Conservation (phyloP, 106 monocot species). For the Allium sativum region DNA sequence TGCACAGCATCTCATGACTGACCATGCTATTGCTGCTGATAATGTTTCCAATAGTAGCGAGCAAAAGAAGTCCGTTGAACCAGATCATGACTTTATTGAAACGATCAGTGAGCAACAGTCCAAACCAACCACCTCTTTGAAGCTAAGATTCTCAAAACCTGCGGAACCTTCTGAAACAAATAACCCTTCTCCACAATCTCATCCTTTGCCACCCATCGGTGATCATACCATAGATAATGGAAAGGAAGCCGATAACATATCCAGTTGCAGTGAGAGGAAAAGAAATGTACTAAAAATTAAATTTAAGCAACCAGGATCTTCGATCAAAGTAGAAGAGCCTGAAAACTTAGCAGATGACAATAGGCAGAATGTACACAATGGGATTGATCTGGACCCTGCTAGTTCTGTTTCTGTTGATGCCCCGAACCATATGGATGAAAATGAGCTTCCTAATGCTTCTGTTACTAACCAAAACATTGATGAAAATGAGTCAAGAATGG, state of each 20-base stretch:
- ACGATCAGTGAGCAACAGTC: conserved; percentile 21
- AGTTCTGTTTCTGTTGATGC: conserved; percentile 97
- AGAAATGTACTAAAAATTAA: conserved; percentile 59
- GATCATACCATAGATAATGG: conserved; percentile 19
- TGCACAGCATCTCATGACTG: too few species aligned
- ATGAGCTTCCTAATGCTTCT: conserved; percentile 21
- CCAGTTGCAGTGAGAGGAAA: conserved; percentile 66
- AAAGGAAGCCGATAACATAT: conserved; percentile 57
- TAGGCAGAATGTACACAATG: conserved; percentile 36
- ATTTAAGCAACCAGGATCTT: conserved; percentile 56
- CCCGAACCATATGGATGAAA: conserved; percentile 24
- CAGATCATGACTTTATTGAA: too few species aligned
- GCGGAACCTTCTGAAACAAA: conserved; percentile 26
- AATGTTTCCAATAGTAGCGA: too few species aligned
- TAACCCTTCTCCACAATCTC: conserved; percentile 14
- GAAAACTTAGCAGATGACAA: conserved; percentile 25
- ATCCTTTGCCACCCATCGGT: conserved; percentile 4
- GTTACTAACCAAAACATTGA: conserved; percentile 38
- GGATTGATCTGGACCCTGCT: conserved; percentile 35
- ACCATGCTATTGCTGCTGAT: too few species aligned
- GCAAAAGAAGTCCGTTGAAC: too few species aligned
- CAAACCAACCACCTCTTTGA: conserved; percentile 26
- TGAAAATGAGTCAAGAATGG: conserved; percentile 54
- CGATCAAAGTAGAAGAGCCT: conserved; percentile 44
- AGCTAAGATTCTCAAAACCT: conserved; percentile 24